These are phyloP conservation scores for Aspergillus luchuensis DNA, from an alignment of 2,329 filamentous ascomycete genomes.

Conservation along the genomic window DNA sequence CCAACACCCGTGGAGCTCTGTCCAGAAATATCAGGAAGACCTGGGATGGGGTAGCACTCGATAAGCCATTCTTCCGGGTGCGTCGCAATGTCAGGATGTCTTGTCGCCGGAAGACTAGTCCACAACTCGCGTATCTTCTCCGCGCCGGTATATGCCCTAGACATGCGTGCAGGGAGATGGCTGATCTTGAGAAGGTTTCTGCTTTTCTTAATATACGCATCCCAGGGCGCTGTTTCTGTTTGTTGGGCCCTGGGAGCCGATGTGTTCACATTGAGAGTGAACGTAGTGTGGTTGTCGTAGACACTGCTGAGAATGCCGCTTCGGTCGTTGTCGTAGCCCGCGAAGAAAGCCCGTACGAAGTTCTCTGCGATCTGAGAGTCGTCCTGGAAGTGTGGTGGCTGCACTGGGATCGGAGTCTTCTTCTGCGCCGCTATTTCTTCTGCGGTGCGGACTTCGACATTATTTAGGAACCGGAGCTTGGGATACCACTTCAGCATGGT, in stretches of 20 bases:
- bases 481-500: conserved; percentile 83
- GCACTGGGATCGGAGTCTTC: conserved; percentile 63
- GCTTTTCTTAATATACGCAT: conserved; percentile 73
- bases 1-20: conserved; percentile 68
- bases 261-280: conserved; percentile 74
- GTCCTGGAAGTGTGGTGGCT: conserved; percentile 71
- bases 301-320: conserved; percentile 63
- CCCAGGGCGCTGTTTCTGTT: conserved; percentile 60
- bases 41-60: conserved; percentile 74
- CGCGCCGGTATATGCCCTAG: conserved; percentile 66
- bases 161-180: conserved; percentile 61
- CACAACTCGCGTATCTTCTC: conserved; percentile 69
- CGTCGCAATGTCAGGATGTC: conserved; percentile 69
- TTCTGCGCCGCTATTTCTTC: conserved; percentile 65
- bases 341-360: conserved; percentile 74
- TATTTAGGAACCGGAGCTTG: conserved; percentile 75
- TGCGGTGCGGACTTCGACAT: conserved; percentile 69
- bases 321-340: conserved; percentile 72
- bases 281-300: conserved; percentile 75
- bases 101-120: conserved; percentile 69
- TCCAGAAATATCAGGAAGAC: conserved; percentile 69
- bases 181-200: conserved; percentile 75
- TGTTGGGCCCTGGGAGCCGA: conserved; percentile 55
- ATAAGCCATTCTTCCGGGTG: conserved; percentile 76
- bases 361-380: conserved; percentile 72